A percentile compares a stretch with the other conserved stretches of the same genome.
Conservation (phyloP, 768 basidiomycete species). For the Boletellus sp. region DNA sequence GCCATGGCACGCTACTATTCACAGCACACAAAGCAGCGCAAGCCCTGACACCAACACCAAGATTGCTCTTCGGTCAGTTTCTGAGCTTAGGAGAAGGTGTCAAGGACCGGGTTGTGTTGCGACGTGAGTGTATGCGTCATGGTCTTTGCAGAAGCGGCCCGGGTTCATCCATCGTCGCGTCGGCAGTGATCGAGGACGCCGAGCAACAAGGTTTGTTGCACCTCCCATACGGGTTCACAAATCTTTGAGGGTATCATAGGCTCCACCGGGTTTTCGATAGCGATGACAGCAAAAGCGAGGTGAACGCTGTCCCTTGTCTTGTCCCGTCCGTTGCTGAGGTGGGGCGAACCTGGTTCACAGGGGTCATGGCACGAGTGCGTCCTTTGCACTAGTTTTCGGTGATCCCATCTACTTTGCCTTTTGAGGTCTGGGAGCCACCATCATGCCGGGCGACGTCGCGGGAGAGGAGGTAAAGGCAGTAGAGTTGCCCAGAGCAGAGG, state of each 20-base stretch:
- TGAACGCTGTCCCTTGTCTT: slow-evolving; percentile 28
- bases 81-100: slow-evolving; percentile 96
- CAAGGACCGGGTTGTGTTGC: slow-evolving; percentile 94
- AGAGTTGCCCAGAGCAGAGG: slow-evolving; percentile 76
- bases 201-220: slow-evolving; percentile 96
- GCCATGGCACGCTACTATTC: slow-evolving; percentile 56
- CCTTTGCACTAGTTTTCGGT: not conserved
- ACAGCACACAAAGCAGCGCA: slow-evolving; percentile 69
- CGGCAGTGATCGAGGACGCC: slow-evolving; percentile 88
- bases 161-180: too few relatives aligned
- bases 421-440: slow-evolving; percentile 55
- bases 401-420: too few relatives aligned
- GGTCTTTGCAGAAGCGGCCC: too few relatives aligned
- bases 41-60: too few relatives aligned
- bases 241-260: slow-evolving; percentile 98
- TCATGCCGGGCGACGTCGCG: slow-evolving; percentile 87
- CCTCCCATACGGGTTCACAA: slow-evolving; percentile 82
- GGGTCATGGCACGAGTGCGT: slow-evolving; percentile 78
- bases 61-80: slow-evolving; percentile 66
- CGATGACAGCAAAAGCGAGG: slow-evolving; percentile 88
- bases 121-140: slow-evolving; percentile 50
- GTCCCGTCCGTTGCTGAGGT: not conserved
- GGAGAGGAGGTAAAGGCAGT: slow-evolving; percentile 88
- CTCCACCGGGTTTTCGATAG: slow-evolving; percentile 94
- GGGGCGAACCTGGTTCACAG: too few relatives aligned